phyloP scores from a whole-genome alignment of 2,329 filamentous ascomycete species.

The Fusarium dimerum region DNA sequence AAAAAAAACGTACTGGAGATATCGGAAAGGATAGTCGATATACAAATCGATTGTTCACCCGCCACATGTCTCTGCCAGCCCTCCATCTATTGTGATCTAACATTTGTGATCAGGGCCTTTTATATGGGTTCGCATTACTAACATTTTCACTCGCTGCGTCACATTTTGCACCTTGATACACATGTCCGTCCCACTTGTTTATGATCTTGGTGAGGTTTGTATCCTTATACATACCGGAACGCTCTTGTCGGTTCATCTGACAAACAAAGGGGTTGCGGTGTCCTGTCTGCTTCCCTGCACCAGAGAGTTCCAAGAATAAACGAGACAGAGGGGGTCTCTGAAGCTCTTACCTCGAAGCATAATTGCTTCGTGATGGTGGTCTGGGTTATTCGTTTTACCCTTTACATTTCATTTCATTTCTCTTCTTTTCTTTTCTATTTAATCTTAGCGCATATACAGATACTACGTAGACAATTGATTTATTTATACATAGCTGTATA shows the following conservation, averaged over 20 bases:
- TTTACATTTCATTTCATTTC: constrained; percentile 46
- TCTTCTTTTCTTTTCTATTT: constrained; percentile 2
- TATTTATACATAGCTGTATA: too few species aligned
- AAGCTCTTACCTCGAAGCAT: constrained; percentile 44
- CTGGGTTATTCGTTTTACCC: constrained; percentile 65
- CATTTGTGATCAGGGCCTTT: constrained; percentile 12
- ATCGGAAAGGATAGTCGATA: constrained; percentile 25
- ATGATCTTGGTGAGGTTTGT: constrained; percentile 9
- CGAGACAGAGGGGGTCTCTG: constrained; percentile 58
- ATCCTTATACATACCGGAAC: constrained; percentile 21
- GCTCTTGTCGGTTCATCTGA: constrained; percentile 41
- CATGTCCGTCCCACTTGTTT: neutral
- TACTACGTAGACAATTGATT: too few species aligned
- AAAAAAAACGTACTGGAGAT: constrained; percentile 7
- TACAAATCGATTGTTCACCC: constrained; percentile 30
- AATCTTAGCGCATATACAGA: too few species aligned
- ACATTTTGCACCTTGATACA: neutral
- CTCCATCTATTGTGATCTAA: constrained; percentile 21
- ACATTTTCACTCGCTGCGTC: neutral
- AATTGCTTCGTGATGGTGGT: constrained; percentile 40
- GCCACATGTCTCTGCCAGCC: constrained; percentile 16
- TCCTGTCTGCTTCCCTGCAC: constrained; percentile 54
- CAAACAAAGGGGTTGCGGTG: constrained; percentile 55
- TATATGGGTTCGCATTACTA: neutral
- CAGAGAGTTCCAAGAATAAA: constrained; percentile 58